phyloP scores from a whole-genome alignment of 2,329 filamentous ascomycete genomes.

The Xylariaceae sp. region DNA sequence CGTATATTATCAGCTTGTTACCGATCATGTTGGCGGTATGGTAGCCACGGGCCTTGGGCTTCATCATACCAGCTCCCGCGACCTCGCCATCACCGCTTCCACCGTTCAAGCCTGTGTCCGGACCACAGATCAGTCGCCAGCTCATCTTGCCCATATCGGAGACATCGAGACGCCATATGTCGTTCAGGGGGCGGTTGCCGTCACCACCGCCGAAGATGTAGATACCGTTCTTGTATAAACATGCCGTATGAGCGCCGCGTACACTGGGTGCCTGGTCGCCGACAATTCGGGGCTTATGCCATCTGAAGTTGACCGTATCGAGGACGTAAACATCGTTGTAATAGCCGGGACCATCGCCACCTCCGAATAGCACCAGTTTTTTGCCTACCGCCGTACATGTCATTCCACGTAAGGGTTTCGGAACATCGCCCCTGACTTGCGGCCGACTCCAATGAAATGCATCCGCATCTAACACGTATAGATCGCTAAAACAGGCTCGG shows the following conservation, averaged over 20 bases:
- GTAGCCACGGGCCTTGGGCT: constrained; percentile 62
- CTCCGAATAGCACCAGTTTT: constrained; percentile 65
- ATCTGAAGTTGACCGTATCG: constrained; percentile 65
- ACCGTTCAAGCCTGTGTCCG: constrained; percentile 18
- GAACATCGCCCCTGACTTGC: constrained; percentile 59
- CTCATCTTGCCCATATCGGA: constrained; percentile 61
- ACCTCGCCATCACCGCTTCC: constrained; percentile 15
- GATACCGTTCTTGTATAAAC: constrained; percentile 64
- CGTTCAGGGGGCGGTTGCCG: constrained; percentile 63
- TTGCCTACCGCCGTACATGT: constrained; percentile 66
- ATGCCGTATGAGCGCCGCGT: constrained; percentile 64
- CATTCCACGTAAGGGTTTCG: constrained; percentile 63
- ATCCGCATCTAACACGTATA: constrained; percentile 65
- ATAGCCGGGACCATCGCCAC: constrained; percentile 64
- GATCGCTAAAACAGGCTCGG: constrained; percentile 61
- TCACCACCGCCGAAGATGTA: constrained; percentile 69
- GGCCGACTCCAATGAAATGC: constrained; percentile 64
- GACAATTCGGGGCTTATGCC: constrained; percentile 56
- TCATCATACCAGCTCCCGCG: constrained; percentile 18
- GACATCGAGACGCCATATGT: constrained; percentile 68
- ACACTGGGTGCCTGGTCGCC: constrained; percentile 56
- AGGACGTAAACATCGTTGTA: constrained; percentile 68
- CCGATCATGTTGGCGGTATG: constrained; percentile 70
- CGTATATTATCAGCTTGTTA: constrained; percentile 66
- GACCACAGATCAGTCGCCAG: constrained; percentile 58